These are phyloP conservation scores for Nicotiana undulata DNA, from an alignment of 257 asterid species.

Conservation along the genomic window DNA sequence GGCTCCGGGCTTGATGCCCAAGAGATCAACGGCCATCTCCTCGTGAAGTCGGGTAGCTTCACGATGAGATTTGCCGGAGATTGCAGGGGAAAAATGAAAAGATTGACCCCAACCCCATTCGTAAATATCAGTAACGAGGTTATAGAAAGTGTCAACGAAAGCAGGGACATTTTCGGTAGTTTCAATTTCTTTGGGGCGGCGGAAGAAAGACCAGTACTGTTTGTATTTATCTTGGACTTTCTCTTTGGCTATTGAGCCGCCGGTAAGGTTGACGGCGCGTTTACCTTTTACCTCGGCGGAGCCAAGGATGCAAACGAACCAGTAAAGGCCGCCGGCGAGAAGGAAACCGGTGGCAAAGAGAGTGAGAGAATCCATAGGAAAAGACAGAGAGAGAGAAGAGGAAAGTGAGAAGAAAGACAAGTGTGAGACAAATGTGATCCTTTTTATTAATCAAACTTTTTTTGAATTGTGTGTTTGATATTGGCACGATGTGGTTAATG, in stretches of 20 bases:
- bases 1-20: slow-evolving; percentile 32
- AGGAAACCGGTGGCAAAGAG: slow-evolving; percentile 50
- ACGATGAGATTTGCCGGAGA: slow-evolving; percentile 54
- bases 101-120: slow-evolving; percentile 92
- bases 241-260: slow-evolving; percentile 61
- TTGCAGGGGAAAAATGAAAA: slow-evolving; percentile 60
- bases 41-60: slow-evolving; percentile 71
- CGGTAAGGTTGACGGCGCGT: slow-evolving; percentile 58
- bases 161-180: slow-evolving; percentile 57
- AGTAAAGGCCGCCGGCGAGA: slow-evolving; percentile 53
- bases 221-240: slow-evolving; percentile 52
- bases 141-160: slow-evolving; percentile 70
- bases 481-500: slow-evolving; percentile 2
- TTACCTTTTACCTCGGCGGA: slow-evolving; percentile 68
- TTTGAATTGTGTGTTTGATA: too few species aligned
- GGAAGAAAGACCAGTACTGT: slow-evolving; percentile 74
- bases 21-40: slow-evolving; percentile 67
- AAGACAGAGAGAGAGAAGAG: background rate
- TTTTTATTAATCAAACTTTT: background rate
- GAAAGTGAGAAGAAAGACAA: background rate
- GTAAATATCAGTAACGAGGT: slow-evolving; percentile 69
- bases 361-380: slow-evolving; percentile 45
- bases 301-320: slow-evolving; percentile 60
- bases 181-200: slow-evolving; percentile 62
- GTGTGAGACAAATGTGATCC: background rate